Base-by-base conservation (phyloP, 2,329 filamentous ascomycete genomes). In the Aspergillus persii region DNA sequence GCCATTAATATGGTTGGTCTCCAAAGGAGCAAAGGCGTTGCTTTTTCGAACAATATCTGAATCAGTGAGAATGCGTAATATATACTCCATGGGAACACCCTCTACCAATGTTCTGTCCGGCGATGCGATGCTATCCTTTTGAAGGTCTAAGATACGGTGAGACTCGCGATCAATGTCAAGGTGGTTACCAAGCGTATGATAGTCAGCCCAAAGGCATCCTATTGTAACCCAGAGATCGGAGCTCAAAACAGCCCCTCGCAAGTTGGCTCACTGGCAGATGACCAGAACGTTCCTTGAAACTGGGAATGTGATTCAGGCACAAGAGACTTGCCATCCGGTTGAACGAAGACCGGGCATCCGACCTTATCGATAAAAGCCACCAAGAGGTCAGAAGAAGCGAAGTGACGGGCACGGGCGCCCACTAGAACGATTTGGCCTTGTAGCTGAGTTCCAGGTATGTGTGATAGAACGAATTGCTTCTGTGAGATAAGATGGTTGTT, bases 281-380 rank as follows among this genome's bases (percentile, higher is more conserved):
- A 18, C 58, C 58, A 60, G 26, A 60, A 60, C 12, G 47, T 50
- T 3, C 58, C 58, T 3, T 27, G 31, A 39, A 57, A 57, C 36
- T 54, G 58, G 3, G 50, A 46, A 15, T 60, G 58, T 7, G 15
- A 15, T 46, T 60, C 58, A 1, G 54, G 47, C 3, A 60, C 18
- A 26, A 60, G 27, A 6, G 58, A 57, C 46, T 57, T 60, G 44
- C 44, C 29, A 31, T 60, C 58, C 23, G 47, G 54, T 29, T 57
- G 58, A 36, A 47, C 52, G 46, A 41, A 54, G 15, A 54, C 58
- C 26, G 50, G 39, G 27, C 54, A 60, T 6, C 58, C 58, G 1
- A 57, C 36, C 5, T 49, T 57, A 9, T 50, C 54, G 4, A 57
- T 47, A 2, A 54, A 26, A 30, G 44, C 50, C n/a, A 57, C 36